Evolutionary conservation across 2,329 filamentous ascomycete genomes (phyloP).

Genomic region (Sordariomycetes sp.): DNA sequence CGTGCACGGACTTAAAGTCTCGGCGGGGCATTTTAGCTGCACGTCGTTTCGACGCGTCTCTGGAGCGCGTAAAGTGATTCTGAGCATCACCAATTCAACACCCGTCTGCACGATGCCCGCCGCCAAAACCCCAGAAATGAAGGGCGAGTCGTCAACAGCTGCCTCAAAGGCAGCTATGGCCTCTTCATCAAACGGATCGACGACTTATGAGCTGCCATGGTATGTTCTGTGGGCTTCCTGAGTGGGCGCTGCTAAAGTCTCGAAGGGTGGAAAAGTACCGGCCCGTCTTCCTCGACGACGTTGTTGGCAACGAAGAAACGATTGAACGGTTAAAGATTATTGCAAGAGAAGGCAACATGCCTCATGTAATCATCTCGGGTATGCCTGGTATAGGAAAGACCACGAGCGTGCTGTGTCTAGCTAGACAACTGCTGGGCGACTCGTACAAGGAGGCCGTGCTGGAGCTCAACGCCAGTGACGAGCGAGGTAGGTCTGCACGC

Average conservation of each 20-base stretch:
- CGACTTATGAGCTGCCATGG: constrained; percentile 73
- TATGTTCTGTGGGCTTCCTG: constrained; percentile 22
- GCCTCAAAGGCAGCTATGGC: constrained; percentile 47
- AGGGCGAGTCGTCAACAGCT: constrained; percentile 52
- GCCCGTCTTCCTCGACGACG: constrained; percentile 87
- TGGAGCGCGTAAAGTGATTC: constrained; percentile 6
- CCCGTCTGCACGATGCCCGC: constrained; percentile 32
- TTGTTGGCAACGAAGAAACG: constrained; percentile 96
- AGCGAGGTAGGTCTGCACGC: constrained; percentile 68
- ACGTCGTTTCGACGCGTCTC: neutral
- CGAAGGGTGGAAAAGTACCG: constrained; percentile 96
- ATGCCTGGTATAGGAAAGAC: constrained; percentile 99
- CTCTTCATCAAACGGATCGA: constrained; percentile 36
- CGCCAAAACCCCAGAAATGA: constrained; percentile 38
- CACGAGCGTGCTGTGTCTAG: constrained; percentile 87
- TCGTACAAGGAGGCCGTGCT: constrained; percentile 96
- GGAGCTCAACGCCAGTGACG: constrained; percentile 93
- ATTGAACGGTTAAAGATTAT: constrained; percentile 97
- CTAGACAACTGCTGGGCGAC: constrained; percentile 82
- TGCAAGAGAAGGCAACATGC: constrained; percentile 97
- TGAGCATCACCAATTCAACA: constrained; percentile 2
- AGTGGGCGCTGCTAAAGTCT: constrained; percentile 7
- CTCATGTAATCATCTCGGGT: constrained; percentile 97
- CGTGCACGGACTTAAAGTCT: neutral
- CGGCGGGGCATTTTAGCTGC: neutral